Base-by-base conservation (phyloP, 768 basidiomycete species). In the Coprinellus aureogranulatus region DNA sequence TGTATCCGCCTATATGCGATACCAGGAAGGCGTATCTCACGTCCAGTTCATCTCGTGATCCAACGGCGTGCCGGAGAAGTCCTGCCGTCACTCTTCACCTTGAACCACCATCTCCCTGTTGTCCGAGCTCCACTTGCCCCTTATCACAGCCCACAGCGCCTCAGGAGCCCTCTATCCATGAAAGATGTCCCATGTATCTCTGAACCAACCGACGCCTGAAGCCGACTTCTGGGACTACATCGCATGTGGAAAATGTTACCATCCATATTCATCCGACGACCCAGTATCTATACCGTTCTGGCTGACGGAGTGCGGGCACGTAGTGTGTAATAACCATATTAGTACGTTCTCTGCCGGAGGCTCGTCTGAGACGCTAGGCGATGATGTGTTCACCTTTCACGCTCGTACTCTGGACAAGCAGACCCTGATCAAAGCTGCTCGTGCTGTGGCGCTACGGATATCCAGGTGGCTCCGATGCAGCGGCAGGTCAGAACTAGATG, bases 291-390 rank as follows among this genome's bases (percentile, higher is more conserved):
- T 89, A 26, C 92, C 92, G 0, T 94, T 93, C 68, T 94, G 92
- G 92, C 76, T 92, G 59, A 92, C 92, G 1, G 90, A 92, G 68
- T 94, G 92, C 63, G 90, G 90, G 0, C 92, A 94, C 76, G 81
- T 93, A 56, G 63, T 93, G 26, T 94, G 92, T 78, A 93, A 94
- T 66, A 79, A 81, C 39, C 92, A 94, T 72, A 84, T 94, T 67
- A 89, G 92, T 93, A 66, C 57, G 74, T 72, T 48, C 41, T 37
- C 45, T 23, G 14, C 14, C n/a, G n/a, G n/a, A n/a, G n/a, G n/a
- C n/a, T n/a, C n/a, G n/a, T n/a, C n/a, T n/a, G n/a, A n/a, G n/a
- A n/a, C n/a, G n/a, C n/a, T n/a, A n/a, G n/a, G n/a, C n/a, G n/a
- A n/a, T n/a, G n/a, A n/a, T n/a, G n/a, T n/a, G n/a, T n/a, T n/a